Evolutionary conservation across 495 filamentous ascomycete genomes (phyloP).

Genomic region (Xylaria grammica): DNA sequence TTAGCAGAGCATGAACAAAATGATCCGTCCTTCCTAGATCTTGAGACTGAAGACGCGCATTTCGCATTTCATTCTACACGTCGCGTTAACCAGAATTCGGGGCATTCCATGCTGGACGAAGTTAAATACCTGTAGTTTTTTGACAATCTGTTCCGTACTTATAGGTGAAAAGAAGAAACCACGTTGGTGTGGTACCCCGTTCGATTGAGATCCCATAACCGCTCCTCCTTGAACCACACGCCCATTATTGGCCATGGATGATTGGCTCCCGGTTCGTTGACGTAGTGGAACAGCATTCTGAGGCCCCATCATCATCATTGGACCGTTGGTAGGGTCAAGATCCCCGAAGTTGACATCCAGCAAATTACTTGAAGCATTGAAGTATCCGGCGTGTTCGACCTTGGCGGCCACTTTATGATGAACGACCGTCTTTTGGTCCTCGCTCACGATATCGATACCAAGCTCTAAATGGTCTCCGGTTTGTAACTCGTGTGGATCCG

Average conservation of each 20-base stretch:
- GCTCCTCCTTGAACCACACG: constrained; percentile 51
- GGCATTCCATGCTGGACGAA: constrained; percentile 16
- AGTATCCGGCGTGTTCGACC: constrained; percentile 89
- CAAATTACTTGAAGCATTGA: constrained; percentile 68
- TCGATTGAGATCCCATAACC: constrained; percentile 62
- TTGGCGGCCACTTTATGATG: constrained; percentile 97
- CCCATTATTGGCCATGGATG: constrained; percentile 64
- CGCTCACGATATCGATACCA: constrained; percentile 97
- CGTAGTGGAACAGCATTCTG: constrained; percentile 58
- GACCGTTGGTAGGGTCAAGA: constrained; percentile 73
- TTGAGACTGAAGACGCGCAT: constrained; percentile 82
- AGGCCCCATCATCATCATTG: constrained; percentile 63
- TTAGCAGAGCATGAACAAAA: constrained; percentile 76
- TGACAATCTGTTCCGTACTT: constrained; percentile 93
- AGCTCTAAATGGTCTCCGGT: constrained; percentile 89
- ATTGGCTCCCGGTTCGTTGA: constrained; percentile 73
- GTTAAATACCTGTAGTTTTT: constrained; percentile 77
- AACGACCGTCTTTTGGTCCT: constrained; percentile 96
- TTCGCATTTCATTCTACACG: constrained; percentile 79
- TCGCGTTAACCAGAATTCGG: constrained; percentile 10
- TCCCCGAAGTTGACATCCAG: constrained; percentile 91
- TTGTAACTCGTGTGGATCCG: constrained; percentile 88
- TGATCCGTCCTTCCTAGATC: constrained; percentile 82
- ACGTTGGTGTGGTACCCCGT: constrained; percentile 46
- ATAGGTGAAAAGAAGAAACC: constrained; percentile 83